Conservation (phyloP, 306 rosid species). For the Quercus mongolica region DNA sequence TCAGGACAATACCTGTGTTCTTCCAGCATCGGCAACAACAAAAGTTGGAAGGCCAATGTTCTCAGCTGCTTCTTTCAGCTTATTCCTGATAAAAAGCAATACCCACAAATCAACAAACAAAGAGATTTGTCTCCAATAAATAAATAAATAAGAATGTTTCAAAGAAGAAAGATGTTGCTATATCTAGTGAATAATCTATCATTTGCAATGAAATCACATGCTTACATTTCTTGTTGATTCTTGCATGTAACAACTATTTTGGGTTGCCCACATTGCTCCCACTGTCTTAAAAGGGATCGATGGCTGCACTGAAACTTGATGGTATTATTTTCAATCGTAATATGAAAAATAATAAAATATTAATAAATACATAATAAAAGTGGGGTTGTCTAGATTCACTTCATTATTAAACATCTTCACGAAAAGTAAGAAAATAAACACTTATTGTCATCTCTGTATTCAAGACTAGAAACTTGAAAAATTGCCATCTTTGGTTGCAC, state of each 20-base stretch:
- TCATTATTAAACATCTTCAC: not conserved
- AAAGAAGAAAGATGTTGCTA: not conserved
- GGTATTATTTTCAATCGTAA: not conserved
- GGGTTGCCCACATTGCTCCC: conserved; percentile 91
- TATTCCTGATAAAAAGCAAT: conserved; percentile 60
- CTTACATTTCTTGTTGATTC: conserved; percentile 91
- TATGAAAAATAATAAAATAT: not conserved
- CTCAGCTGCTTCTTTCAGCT: conserved; percentile 74
- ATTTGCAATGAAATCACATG: conserved; percentile 22
- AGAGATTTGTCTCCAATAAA: not conserved
- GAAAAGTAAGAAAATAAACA: conserved; percentile 3
- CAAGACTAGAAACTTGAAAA: not conserved
- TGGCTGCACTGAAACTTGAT: conserved; percentile 38
- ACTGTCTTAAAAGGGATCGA: conserved; percentile 69
- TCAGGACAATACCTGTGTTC: conserved; percentile 67
- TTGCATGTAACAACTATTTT: conserved; percentile 85
- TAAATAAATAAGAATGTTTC: not conserved
- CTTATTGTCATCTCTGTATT: conserved; percentile 1
- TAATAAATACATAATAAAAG: not conserved
- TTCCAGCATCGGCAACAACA: conserved; percentile 92
- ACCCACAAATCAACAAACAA: conserved; percentile 7
- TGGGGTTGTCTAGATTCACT: not conserved
- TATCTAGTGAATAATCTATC: not conserved
- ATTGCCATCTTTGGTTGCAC: not conserved
- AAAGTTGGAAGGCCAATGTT: conserved; percentile 81